A percentile compares a stretch with the other conserved stretches of the same genome.
Evolutionary conservation across 1,284 basidiomycete species (phyloP).

Genomic region (Malassezia japonica): DNA sequence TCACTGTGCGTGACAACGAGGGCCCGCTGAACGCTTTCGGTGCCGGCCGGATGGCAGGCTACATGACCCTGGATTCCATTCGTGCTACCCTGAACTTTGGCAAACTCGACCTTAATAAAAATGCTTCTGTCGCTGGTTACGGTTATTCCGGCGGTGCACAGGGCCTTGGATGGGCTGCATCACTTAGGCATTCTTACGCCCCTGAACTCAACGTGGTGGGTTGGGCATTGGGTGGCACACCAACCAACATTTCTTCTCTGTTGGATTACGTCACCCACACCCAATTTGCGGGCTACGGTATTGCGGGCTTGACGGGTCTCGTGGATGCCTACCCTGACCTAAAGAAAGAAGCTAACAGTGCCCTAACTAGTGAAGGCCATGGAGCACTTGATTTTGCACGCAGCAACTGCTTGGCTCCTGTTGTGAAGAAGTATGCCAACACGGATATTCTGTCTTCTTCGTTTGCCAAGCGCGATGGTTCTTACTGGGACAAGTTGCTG

Average conservation of each 20-base stretch:
- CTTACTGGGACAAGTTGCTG: not conserved
- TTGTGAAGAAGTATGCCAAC: not conserved
- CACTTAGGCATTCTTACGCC: conserved; percentile 24
- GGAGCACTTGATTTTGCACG: not conserved
- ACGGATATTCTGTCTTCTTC: not conserved
- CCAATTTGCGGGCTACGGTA: conserved; percentile 26
- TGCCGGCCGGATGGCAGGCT: conserved; percentile 26
- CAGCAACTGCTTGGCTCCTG: not conserved
- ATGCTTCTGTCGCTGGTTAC: conserved; percentile 23
- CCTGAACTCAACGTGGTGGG: conserved; percentile 19
- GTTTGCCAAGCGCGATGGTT: conserved; percentile 2
- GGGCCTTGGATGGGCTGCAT: conserved; percentile 31
- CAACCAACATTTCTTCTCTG: not conserved
- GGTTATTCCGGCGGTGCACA: conserved; percentile 41
- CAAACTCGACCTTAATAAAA: conserved; percentile 19
- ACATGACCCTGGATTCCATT: conserved; percentile 29
- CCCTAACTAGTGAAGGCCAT: not conserved
- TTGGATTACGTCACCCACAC: not conserved
- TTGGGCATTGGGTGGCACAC: conserved; percentile 1
- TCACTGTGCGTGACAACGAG: conserved; percentile 33
- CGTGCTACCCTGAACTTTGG: conserved; percentile 24
- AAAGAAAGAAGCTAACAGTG: not conserved
- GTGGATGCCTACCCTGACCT: conserved; percentile 12
- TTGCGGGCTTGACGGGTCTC: conserved; percentile 26
- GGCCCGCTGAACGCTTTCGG: conserved; percentile 29